Percentiles rank a stretch among this genome's conserved stretches.
Evolutionary conservation across 2,329 filamentous ascomycete species (phyloP).

Genomic region (Akanthomyces dipterigenus): DNA sequence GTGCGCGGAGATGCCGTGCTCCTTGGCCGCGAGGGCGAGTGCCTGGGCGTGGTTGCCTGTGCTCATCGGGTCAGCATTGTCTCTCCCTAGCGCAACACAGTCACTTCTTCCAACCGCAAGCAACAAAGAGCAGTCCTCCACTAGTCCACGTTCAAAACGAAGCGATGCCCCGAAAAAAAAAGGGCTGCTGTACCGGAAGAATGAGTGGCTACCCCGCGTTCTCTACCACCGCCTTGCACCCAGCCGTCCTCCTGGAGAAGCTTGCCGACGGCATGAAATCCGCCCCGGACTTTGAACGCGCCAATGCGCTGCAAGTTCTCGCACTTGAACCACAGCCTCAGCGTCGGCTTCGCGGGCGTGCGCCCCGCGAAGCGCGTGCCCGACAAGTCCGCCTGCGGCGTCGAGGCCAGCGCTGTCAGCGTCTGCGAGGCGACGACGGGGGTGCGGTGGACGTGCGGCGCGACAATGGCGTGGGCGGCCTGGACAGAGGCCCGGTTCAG

Average conservation of each 20-base stretch:
- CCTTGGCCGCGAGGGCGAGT: conserved; percentile 73
- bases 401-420: conserved; percentile 67
- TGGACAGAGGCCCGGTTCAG: conserved; percentile 67
- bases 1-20: conserved; percentile 67
- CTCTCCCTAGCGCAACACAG: too few species aligned
- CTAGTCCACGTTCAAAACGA: neutral
- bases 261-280: conserved; percentile 75
- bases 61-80: conserved; percentile 4
- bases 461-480: conserved; percentile 66
- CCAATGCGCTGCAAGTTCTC: conserved; percentile 89
- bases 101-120: too few species aligned
- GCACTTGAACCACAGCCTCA: conserved; percentile 88
- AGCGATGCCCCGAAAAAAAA: neutral
- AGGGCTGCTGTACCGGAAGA: conserved; percentile 59
- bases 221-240: conserved; percentile 50
- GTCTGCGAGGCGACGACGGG: conserved; percentile 76
- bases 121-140: neutral
- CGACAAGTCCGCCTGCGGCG: conserved; percentile 51
- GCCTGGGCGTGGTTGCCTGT: conserved; percentile 92
- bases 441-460: conserved; percentile 71
- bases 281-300: conserved; percentile 87
- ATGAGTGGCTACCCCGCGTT: conserved; percentile 78
- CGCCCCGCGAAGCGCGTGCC: conserved; percentile 52
- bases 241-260: conserved; percentile 57
- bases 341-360: conserved; percentile 53